Base-by-base conservation (phyloP, 768 basidiomycete species). In the Paxillus ammoniavirescens region DNA sequence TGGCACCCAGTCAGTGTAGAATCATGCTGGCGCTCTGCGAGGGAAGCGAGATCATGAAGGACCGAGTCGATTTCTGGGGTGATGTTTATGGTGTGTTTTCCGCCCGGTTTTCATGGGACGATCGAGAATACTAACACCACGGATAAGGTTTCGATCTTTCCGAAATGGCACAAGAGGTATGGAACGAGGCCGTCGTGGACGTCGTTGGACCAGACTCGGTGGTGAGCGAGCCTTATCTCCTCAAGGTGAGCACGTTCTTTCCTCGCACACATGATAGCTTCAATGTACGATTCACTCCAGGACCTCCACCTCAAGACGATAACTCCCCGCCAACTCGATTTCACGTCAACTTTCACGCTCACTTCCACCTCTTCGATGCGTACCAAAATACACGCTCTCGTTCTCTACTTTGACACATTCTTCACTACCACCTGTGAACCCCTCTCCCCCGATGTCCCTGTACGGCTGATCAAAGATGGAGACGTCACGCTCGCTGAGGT, bases 331-430 rank as follows among this genome's bases (percentile, higher is more conserved):
- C 86, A 92, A 51, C 84, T 96, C 40, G 84, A 92, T 57, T 98
- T 98, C 71, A 71, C 81, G 5, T 80, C 91, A 0, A 67, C 86
- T 0, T 98, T 98, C 74, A 77, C 75, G 2, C 80, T 98, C 37
- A 69, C 76, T n/a, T 82, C 86, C 5, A 85, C 80, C 1, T 75
- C 79, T 2, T 72, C 76, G 10, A 80, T 80, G 56, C 79, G 83
- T 33, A 81, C 79, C 5, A 87, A 87, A 65, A 77, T 90, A 41
- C 84, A 84, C 65, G 79, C 90, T 6, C 85, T 98, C 73, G 77
- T 97, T 23, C 82, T 94, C 15, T 96, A 96, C 73, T 98, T 98
- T 64, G 96, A 98, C 72, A 88, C 89, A 0, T 98, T 94, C 77
- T 98, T 98, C 77, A 84, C 83, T 1, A 68, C 75, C 56, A 41